Percentiles rank a stretch among this genome's conserved stretches.
Conservation (phyloP, 2,329 filamentous ascomycete species). For the Atkinsonella texensis region DNA sequence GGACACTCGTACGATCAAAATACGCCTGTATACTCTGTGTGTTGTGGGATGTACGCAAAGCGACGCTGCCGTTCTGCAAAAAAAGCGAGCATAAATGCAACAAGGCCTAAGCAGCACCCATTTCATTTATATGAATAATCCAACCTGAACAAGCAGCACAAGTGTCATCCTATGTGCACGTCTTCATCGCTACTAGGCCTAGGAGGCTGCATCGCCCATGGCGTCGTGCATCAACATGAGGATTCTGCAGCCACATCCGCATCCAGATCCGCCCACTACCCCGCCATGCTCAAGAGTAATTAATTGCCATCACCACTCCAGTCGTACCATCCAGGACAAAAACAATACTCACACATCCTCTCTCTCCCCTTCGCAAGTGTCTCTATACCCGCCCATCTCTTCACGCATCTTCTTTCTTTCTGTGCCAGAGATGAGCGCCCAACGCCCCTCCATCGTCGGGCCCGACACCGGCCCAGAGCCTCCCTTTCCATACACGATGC, state of each 20-base stretch:
- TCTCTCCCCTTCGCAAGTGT: neutral
- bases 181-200: too few species aligned
- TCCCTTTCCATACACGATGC: conserved; percentile 75
- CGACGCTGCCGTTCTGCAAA: too few species aligned
- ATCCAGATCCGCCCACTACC: neutral
- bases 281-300: neutral
- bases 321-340: neutral
- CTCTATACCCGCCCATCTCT: neutral
- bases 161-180: too few species aligned
- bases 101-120: too few species aligned
- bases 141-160: too few species aligned
- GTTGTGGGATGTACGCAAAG: too few species aligned
- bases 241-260: too few species aligned
- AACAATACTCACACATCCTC: neutral
- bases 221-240: neutral
- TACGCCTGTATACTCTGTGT: too few species aligned
- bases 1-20: too few species aligned
- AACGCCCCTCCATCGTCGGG: conserved; percentile 60
- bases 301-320: neutral
- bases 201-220: neutral
- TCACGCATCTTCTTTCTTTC: neutral
- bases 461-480: conserved; percentile 57
- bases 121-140: too few species aligned
- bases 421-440: neutral
- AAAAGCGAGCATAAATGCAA: too few species aligned